A percentile compares a stretch with the other conserved stretches of the same genome.
These are phyloP conservation scores for Phytophthora sansomeana DNA, from an alignment of 352 stramenopile species.

Conservation along the genomic window DNA sequence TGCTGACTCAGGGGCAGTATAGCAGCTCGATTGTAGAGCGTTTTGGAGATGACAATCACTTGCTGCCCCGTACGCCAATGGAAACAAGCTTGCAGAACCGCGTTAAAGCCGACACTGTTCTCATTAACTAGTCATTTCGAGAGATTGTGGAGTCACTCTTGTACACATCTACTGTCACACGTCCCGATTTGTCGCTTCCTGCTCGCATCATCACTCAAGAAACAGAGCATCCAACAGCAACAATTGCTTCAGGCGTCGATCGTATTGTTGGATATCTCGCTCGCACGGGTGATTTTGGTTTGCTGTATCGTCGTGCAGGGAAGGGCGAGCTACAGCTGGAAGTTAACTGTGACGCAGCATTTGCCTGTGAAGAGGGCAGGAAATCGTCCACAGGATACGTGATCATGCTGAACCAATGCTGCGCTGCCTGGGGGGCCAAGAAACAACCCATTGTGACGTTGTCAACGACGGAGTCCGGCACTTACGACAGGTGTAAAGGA, in stretches of 20 bases:
- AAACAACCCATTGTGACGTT: slow-evolving; percentile 26
- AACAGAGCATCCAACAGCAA: slow-evolving; percentile 13
- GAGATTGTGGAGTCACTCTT: too few species aligned
- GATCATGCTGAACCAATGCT: slow-evolving; percentile 9
- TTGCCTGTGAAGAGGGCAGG: slow-evolving; percentile 5
- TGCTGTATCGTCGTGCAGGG: background rate
- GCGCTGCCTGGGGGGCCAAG: slow-evolving; percentile 14
- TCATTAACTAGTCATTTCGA: background rate
- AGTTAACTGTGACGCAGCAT: slow-evolving; percentile 15
- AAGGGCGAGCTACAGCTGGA: background rate
- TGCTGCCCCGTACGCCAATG: background rate
- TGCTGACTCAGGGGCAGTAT: background rate
- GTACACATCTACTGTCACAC: too few species aligned
- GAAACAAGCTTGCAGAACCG: background rate
- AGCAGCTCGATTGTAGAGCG: background rate
- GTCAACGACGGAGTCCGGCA: slow-evolving; percentile 16
- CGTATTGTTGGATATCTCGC: slow-evolving; percentile 10
- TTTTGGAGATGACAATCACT: background rate
- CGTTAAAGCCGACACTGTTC: background rate
- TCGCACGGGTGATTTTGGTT: background rate
- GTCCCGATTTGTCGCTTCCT: too few species aligned
- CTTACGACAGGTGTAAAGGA: slow-evolving; percentile 12
- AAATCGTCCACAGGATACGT: slow-evolving; percentile 9
- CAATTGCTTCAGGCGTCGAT: background rate
- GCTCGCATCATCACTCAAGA: slow-evolving; percentile 19